phyloP scores from a whole-genome alignment of 2,329 filamentous ascomycete species.

The Colletotrichum zoysiae region DNA sequence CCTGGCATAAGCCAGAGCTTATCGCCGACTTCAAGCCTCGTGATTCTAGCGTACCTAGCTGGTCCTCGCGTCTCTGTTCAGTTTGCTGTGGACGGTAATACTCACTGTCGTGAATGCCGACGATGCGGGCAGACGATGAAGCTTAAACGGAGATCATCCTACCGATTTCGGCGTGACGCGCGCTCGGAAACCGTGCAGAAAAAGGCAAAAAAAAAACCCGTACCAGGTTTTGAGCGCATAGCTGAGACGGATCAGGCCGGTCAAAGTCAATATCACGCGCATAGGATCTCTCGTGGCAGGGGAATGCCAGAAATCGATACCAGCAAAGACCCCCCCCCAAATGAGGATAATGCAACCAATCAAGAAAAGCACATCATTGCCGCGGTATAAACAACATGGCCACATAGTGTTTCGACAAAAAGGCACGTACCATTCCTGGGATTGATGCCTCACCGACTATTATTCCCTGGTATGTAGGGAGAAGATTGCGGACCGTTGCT shows the following conservation, averaged over 20 bases:
- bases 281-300: neutral
- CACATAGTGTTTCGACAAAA: neutral
- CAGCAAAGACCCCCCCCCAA: neutral
- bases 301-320: neutral
- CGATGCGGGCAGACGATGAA: neutral
- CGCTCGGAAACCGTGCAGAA: conserved; percentile 5
- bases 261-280: neutral
- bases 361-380: neutral
- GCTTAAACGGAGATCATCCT: conserved; percentile 10
- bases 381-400: neutral
- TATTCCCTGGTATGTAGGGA: neutral
- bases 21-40: conserved; percentile 12
- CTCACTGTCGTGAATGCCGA: neutral
- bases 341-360: neutral
- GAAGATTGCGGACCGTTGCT: neutral
- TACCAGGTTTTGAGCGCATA: neutral
- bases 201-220: neutral
- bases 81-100: neutral
- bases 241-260: neutral
- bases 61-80: conserved; percentile 10
- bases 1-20: conserved; percentile 14
- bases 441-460: neutral
- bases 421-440: neutral
- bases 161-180: conserved; percentile 22
- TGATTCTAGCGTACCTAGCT: neutral